Base-by-base conservation (phyloP, 257 asterid species). In the Capsicum baccatum region DNA sequence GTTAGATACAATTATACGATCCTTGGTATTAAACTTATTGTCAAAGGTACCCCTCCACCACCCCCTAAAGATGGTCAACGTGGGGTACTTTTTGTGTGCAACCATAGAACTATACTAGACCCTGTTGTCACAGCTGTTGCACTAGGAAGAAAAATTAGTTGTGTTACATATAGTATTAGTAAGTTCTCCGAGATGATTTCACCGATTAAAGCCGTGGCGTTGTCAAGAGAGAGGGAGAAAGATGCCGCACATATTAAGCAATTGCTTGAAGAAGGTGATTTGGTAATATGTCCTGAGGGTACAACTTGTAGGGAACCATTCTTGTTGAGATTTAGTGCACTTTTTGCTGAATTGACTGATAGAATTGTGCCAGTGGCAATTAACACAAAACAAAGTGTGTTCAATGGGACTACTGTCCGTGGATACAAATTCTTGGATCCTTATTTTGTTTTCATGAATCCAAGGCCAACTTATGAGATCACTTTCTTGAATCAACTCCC, bases 281-380 rank as follows among this genome's bases (percentile, higher is more conserved):
- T 96, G 56, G 98, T 94, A 1, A 87, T 96, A 0, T 96, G 97
- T 83, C 98, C 98, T 0, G 99, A 96, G 73, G 99, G 99, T 37
- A 96, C 99, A 0, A 96, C 99, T 0, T 96, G 99, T 62, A 50
- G 99, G 39, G 99, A 94, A 63, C 92, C 95, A 14, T 96, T 94
- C 67, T 74, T 96, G 80, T 87, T 96, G 39, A 82, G 98, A 85
- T 94, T 96, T 82, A 94, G 98, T 64, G 98, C 97, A n/a, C 90
- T 96, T 3, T 96, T 96, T 37, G 98, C 99, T 0, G 99, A 96
- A 60, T 59, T 96, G 3, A 96, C 96, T 9, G 97, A 96, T 70
- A 82, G 98, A 55, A 96, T 94, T 70, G 99, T 96, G 56, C 99
- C 97, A 0, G 99, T 96, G 8, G 97, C 99, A 15, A 91, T 94